Base-by-base conservation (phyloP, 768 basidiomycete genomes). In the Tricholoma matsutake region DNA sequence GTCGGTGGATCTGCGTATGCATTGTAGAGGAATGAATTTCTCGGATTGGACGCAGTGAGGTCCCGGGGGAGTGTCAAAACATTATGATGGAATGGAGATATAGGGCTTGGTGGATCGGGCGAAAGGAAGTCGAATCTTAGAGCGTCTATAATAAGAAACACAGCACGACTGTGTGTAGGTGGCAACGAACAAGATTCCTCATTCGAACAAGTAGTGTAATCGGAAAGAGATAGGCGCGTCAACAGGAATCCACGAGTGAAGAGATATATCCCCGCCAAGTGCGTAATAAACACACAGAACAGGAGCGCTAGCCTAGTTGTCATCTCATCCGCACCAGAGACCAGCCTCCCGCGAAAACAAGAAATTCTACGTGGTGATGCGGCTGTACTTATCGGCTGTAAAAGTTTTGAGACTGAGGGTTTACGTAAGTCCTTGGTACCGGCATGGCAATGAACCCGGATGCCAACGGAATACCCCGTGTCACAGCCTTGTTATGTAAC, bases 1-100 rank as follows among this genome's bases (percentile, higher is more conserved):
- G 97, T 99, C 0, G 97, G 97, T 0, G 97, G 96, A 68, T 99
- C 96, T 3, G 94, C 86, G 73, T 92, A 88, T 2, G 93, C 82
- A 69, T 98, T 91, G 73, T 93, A 94, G 47, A 98, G 78, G 72
- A 96, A 86, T 0, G 95, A 96, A 57, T 87, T 83, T 39, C 77
- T 71, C 0, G 97, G 96, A 14, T 82, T 73, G 1, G 75, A 67
- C 0, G 77, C 75, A 0, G 91, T 87, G 34, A 98, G 80, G 67
- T 91, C 83, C 3, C 79, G 76, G 0, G 96, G 96, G 11, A 96
- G 78, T 0, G 86, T 89, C 25, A 99, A 74, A 22, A 95, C 79
- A 72, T 92, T 83, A 72, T 97, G 95, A 69, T 94, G 90, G 66
- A 86, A 83, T 2, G 83, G 81, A 0, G 89, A 89, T 0, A 74